Base-by-base conservation (phyloP, 805 yeast genomes). In the Saccharomycopsis guyanensis region DNA sequence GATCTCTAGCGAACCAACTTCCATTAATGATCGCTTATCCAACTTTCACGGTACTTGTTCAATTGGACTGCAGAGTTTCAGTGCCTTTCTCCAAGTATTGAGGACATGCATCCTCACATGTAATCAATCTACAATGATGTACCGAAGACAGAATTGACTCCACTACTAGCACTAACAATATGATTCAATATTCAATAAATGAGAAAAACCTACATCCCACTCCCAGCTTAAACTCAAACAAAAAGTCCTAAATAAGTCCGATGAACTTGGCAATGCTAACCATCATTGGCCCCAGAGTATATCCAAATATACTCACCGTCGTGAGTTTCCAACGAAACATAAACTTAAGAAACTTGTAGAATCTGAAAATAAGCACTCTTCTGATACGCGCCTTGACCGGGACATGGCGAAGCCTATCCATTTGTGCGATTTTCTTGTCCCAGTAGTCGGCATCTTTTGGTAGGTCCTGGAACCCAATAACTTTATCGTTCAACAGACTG, bases 401-500 rank as follows among this genome's bases (percentile, higher is more conserved):
- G 7, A 33, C 37, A 5, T 10, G 37, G 20, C 29, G 29, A 6
- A 25, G 7, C 37, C 10, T 33, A 8, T 18, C 20, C 37, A 10
- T 5, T 15, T 33, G 37, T 15, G 19, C 10, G 20, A 33, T 8
- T 33, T 33, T 33, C 19, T 18, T 33, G 6, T 33, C 37, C 5
- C 5, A 8, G 20, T 33, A 33, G 20, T 33, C 19, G 20, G 5
- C 37, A 33, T 12, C 37, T 6, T 7, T 19, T 25, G 42, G 40
- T 8, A 29, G 10, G 6, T 40, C 45, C 13, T 38, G 25, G 19
- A 33, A 40, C 4, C 25, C 16, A 18, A 15, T n/a, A 13, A 46
- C 7, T n/a, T 43, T 37, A 22, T 40, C 34, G 5, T 29, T 27
- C n/a, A 47, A 27, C 20, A 25, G 16, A 27, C 45, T 51, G 7